Base-by-base conservation (phyloP, 2,329 filamentous ascomycete genomes). In the Sarocladiaceae sp. region DNA sequence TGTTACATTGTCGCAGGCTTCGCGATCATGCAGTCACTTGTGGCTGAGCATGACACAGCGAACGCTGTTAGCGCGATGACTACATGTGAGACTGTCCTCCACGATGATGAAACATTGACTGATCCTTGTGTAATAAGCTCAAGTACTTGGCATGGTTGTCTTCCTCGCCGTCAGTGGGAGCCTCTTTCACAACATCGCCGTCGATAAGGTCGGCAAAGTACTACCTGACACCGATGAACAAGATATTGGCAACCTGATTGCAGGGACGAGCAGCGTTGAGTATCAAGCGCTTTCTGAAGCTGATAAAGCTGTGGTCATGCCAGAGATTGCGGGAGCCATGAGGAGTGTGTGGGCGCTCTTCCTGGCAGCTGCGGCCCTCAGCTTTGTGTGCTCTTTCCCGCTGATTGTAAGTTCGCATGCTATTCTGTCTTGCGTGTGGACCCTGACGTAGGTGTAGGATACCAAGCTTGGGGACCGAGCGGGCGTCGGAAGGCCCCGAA, bases 1-100 rank as follows among this genome's bases (percentile, higher is more conserved):
- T 55, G 51, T 16, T 64, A 57, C 47, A 51, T 61, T 10, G 61
- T 66, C 42, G 61, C 64, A 3, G 55, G 55, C 2, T 66, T 64
- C 46, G 51, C 63, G 3, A 58, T 69, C 21, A 59, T 55, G 0
- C 62, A 66, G 39, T 52, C 58, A 0, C 58, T 58, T 6, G 64
- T 63, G 4, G 47, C 53, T 2, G 50, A 55, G 3, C 45, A 53
- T 2, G 56, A 63, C 10, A 52, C 65, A 5, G 44, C 61, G 2
- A 51, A 57, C 19, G 56, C 56, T 3, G 58, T 68, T 19, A 57
- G 63, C 2, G 62, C 60, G 50, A 62, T 65, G 47, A 61, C 53
- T 11, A 53, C 59, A n/a, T 55, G 55, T 53, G 33, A 33, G 48
- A 11, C 15, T 16, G 6, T n/a, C n/a, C n/a, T 5, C n/a, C 35